phyloP scores from a whole-genome alignment of 345 rosid genomes.

The Pugionium cornutum region DNA sequence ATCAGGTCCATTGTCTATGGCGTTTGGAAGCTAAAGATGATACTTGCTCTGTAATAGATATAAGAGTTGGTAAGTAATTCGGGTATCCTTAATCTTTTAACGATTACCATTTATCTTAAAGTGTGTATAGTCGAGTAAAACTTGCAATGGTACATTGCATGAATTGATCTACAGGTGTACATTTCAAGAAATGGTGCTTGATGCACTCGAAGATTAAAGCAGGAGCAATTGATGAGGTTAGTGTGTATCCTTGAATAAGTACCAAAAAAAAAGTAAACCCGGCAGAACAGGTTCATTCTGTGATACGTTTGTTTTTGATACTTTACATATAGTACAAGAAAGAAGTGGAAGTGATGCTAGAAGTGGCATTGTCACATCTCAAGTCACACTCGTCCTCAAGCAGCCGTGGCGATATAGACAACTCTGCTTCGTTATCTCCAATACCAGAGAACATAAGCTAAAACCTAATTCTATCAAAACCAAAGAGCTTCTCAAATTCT shows the following conservation, averaged over 20 bases:
- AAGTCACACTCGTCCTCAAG: constrained; percentile 39
- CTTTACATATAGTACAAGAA: constrained; percentile 70
- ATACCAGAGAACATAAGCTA: constrained; percentile 32
- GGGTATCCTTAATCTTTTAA: not conserved
- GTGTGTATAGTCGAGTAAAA: constrained; percentile 9
- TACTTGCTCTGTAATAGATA: constrained; percentile 55
- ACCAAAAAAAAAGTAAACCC: not conserved
- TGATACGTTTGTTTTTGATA: constrained; percentile 15
- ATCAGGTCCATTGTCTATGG: constrained; percentile 90
- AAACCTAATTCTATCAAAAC: constrained; percentile 2
- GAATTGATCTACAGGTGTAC: constrained; percentile 63
- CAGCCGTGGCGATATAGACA: constrained; percentile 14
- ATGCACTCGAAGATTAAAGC: constrained; percentile 94
- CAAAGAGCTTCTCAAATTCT: constrained; percentile 7
- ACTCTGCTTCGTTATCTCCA: constrained; percentile 26
- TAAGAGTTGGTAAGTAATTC: constrained; percentile 78
- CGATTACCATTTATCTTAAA: not conserved
- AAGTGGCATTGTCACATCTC: constrained; percentile 47
- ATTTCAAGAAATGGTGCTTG: constrained; percentile 96
- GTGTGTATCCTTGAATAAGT: constrained; percentile 22
- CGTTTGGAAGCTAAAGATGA: constrained; percentile 62
- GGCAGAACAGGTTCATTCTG: not conserved
- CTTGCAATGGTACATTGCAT: constrained; percentile 15
- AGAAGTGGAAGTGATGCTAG: constrained; percentile 75
- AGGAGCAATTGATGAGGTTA: constrained; percentile 83